Evolutionary conservation across 495 filamentous ascomycete species (phyloP), one percentile per base, ranked within the genome.

Genomic region (Pseudomonodictys pantanalensis): DNA sequence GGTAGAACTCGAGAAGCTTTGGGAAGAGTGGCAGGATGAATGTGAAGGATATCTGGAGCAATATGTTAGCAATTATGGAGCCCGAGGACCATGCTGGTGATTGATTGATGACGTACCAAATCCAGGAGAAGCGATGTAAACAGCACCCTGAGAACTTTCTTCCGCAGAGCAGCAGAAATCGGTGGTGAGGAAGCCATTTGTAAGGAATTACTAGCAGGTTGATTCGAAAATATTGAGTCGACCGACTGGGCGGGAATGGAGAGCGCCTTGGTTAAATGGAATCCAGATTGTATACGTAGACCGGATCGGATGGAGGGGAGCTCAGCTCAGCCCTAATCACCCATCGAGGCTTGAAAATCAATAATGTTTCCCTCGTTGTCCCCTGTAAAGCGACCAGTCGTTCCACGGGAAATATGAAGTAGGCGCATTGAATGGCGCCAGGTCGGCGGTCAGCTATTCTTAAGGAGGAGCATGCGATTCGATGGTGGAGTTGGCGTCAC

Each of bases 11-110:
- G 71, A 98, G 84, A 17, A 98, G 85, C 18, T 88, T 89, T 3
- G 93, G 93, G 71, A 96, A 98, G 41, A 98, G 84, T 0, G 93
- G 93, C 4, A 98, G 87, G 75, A 97, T 97, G 74, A 97, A 93
- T n/a, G 95, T 97, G 71, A 91, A 91, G 30, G 88, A 91, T 62
- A 90, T 86, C 87, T 90, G 58, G 45, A 12, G 15, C 39, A 11
- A 15, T 35, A 35, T 8, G 17, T 48, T 26, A 52, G 26, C 35
- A 46, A 0, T 17, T n/a, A 22, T 26, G 23, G 15, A 35, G 56
- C 64, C 49, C 46, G 28, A 50, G 35, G 29, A 9, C 2, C 25
- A 23, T 11, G 52, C 38, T 52, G 61, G 30, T 24, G 18, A 30
- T 11, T 22, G 32, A 32, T 42, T 50, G 35, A 43, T 29, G 50